These are phyloP conservation scores for Coccinonectria pachysandricola DNA, from an alignment of 2,329 filamentous ascomycete species.

Conservation along the genomic window DNA sequence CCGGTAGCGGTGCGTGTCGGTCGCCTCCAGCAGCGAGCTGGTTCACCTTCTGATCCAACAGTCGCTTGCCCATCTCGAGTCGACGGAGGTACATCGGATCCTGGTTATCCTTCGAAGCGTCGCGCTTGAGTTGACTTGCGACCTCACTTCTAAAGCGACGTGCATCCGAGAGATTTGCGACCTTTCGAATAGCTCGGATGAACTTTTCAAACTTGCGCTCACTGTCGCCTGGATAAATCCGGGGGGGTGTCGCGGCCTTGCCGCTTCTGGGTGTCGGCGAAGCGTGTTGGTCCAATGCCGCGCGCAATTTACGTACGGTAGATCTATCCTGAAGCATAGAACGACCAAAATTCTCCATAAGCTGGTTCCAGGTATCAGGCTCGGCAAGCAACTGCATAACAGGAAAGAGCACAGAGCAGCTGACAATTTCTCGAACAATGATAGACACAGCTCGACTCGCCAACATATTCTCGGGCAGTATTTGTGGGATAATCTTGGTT, in stretches of 20 bases:
- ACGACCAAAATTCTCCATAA: slow-evolving; percentile 82
- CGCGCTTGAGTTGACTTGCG: slow-evolving; percentile 80
- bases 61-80: slow-evolving; percentile 80
- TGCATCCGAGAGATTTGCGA: slow-evolving; percentile 86
- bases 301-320: slow-evolving; percentile 82
- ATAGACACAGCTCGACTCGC: slow-evolving; percentile 72
- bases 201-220: slow-evolving; percentile 93
- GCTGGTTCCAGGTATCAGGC: slow-evolving; percentile 94
- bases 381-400: slow-evolving; percentile 73
- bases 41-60: slow-evolving; percentile 82
- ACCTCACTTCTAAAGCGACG: slow-evolving; percentile 87
- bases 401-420: slow-evolving; percentile 81
- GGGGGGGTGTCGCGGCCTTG: slow-evolving; percentile 62
- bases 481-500: slow-evolving; percentile 57
- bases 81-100: slow-evolving; percentile 82
- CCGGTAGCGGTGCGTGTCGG: slow-evolving; percentile 23
- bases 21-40: slow-evolving; percentile 63
- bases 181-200: slow-evolving; percentile 76
- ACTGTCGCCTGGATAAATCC: slow-evolving; percentile 69
- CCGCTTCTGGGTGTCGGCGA: slow-evolving; percentile 61
- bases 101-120: slow-evolving; percentile 65
- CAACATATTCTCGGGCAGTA: slow-evolving; percentile 64
- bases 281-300: slow-evolving; percentile 87
- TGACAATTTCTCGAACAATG: slow-evolving; percentile 79
- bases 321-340: slow-evolving; percentile 90